These are phyloP conservation scores for Pezicula radicicola DNA, from an alignment of 2,329 filamentous ascomycete species.

Conservation along the genomic window DNA sequence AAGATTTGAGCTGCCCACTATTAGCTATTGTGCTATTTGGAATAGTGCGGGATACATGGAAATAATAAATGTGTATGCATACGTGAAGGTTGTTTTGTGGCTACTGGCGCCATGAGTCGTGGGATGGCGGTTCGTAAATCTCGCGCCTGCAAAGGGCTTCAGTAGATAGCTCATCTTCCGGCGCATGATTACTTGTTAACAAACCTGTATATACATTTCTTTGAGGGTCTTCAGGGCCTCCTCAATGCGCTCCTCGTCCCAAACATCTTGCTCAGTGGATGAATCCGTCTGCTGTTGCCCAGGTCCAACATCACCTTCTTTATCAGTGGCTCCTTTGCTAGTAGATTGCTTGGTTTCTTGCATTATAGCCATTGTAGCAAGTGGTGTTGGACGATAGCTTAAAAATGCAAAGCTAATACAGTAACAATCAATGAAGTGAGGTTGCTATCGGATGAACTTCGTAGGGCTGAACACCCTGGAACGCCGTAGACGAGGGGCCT, in stretches of 20 bases:
- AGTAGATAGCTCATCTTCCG: neutral
- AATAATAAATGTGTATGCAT: constrained; percentile 25
- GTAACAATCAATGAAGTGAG: neutral
- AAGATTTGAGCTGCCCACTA: constrained; percentile 43
- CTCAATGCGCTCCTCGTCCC: constrained; percentile 29
- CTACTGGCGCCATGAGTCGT: constrained; percentile 48
- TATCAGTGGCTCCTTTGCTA: neutral
- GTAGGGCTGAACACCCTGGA: no score
- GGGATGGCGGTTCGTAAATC: constrained; percentile 47
- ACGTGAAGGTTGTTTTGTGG: constrained; percentile 49
- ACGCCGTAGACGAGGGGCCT: no score
- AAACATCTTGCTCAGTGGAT: constrained; percentile 15
- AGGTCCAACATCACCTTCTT: neutral
- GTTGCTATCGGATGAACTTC: neutral
- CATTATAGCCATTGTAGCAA: neutral
- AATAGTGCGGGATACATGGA: neutral
- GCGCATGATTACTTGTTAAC: neutral
- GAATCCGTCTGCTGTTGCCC: constrained; percentile 1
- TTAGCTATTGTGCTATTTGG: constrained; percentile 3
- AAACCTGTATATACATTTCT: constrained; percentile 32
- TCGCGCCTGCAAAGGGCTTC: constrained; percentile 36
- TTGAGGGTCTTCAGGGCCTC: constrained; percentile 27
- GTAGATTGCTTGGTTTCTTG: constrained; percentile 1
- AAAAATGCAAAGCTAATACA: neutral
- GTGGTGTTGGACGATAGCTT: neutral